Percentiles rank a stretch among this genome's conserved stretches.
Conservation (phyloP, 2,329 filamentous ascomycete species). For the Pleomassaria siparia region DNA sequence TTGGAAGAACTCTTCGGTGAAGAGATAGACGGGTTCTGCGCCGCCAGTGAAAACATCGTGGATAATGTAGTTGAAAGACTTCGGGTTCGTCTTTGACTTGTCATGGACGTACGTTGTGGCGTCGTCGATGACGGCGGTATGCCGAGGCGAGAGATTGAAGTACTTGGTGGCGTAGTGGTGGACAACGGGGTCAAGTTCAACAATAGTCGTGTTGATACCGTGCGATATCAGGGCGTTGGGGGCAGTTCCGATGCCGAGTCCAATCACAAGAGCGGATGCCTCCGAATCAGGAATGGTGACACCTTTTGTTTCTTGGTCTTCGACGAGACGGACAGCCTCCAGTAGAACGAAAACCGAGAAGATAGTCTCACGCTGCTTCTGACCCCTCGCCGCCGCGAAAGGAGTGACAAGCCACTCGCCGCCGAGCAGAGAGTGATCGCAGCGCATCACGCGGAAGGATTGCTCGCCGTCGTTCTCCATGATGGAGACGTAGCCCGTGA, state of each 20-base stretch:
- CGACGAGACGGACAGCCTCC: slow-evolving; percentile 82
- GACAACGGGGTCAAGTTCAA: slow-evolving; percentile 91
- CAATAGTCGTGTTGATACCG: slow-evolving; percentile 87
- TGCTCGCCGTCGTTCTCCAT: slow-evolving; percentile 68
- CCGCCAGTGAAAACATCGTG: slow-evolving; percentile 98
- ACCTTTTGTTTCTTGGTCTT: slow-evolving; percentile 46
- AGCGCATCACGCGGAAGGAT: slow-evolving; percentile 80
- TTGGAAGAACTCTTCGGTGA: slow-evolving; percentile 80
- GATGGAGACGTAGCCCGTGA: slow-evolving; percentile 91
- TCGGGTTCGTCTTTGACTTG: slow-evolving; percentile 49
- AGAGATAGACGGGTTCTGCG: slow-evolving; percentile 84
- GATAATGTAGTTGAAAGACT: slow-evolving; percentile 83
- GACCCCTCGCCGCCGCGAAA: slow-evolving; percentile 40
- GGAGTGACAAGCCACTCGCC: slow-evolving; percentile 78
- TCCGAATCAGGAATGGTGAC: slow-evolving; percentile 58
- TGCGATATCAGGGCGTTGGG: slow-evolving; percentile 84
- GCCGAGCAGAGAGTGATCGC: slow-evolving; percentile 90
- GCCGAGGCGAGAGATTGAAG: slow-evolving; percentile 76
- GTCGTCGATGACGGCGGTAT: slow-evolving; percentile 78
- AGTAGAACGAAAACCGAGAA: slow-evolving; percentile 97
- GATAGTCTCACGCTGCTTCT: slow-evolving; percentile 75
- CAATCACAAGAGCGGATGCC: slow-evolving; percentile 82
- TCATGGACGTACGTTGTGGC: slow-evolving; percentile 68
- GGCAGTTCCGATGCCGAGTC: slow-evolving; percentile 88
- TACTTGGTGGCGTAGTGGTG: slow-evolving; percentile 80